Base-by-base conservation (phyloP, 2,329 filamentous ascomycete genomes). In the Diaporthe citrichinensis region DNA sequence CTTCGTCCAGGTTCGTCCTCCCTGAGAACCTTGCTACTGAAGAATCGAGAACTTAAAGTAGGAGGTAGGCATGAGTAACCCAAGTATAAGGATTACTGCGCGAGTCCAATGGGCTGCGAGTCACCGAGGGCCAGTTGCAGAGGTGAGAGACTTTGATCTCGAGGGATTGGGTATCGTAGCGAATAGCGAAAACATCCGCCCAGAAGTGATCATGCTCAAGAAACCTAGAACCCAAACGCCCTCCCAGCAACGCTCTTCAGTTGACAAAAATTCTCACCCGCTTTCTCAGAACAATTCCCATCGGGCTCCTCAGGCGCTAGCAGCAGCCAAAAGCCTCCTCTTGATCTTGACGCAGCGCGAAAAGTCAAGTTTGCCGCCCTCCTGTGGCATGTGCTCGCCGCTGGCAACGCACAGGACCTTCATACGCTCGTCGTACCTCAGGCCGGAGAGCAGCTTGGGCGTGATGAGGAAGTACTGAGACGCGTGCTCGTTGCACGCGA, bases 401-500 rank as follows among this genome's bases (percentile, higher is more conserved):
- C 94, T 97, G 76, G 95, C 95, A 82, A 99, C 98, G 83, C 95
- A 97, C 79, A 98, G 90, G 46, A 98, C 92, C 80, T 93, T 95
- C 96, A 99, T 99, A 78, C 95, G 94, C 73, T 90, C 89, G 82
- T 98, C 94, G 83, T 98, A 99, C 79, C 92, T 92, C 76, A 99
- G 87, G 15, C 94, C 94, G 7, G 92, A 94, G 76, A 99, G 91
- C 76, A 99, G 88, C 86, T 99, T 99, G 6, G 97, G 97, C 58
- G 97, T 99, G 86, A 99, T 98, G 78, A 99, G 91, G 87, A 99
- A 99, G 86, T 99, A 99, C 86, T 94, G 92, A 79, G 88, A 90
- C n/a, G 91, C 92, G 83, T 94, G 92, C 84, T 95, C 93, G 78
- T 92, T 91, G 84, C 97, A 98, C 58, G 97, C 97, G 82, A 99